Evolutionary conservation across 2,329 filamentous ascomycete genomes (phyloP).

Genomic region (Davidsoniella australis): DNA sequence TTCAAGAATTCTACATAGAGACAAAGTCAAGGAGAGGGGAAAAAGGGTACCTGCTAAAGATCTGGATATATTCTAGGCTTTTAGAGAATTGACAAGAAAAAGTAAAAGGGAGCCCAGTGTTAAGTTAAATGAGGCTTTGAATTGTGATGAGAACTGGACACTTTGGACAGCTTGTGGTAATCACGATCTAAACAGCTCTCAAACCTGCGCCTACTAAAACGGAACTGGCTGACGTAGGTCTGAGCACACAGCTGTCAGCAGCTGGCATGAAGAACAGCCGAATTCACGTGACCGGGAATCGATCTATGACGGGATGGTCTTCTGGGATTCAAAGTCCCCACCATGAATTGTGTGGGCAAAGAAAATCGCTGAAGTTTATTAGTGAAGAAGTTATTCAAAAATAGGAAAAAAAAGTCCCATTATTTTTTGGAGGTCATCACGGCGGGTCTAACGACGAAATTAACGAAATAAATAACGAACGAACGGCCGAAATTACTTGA

Average conservation of each 20-base stretch:
- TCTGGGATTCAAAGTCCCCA: slow-evolving; percentile 7
- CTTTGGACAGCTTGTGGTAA: slow-evolving; percentile 12
- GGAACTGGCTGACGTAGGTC: slow-evolving; percentile 9
- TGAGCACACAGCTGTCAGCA: background rate
- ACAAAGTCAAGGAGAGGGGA: background rate
- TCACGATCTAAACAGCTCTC: slow-evolving; percentile 8
- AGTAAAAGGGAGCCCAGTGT: too few relatives aligned
- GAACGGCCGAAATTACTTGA: too few relatives aligned
- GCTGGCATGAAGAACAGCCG: background rate
- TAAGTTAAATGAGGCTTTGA: background rate
- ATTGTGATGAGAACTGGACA: slow-evolving; percentile 10
- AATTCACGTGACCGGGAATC: slow-evolving; percentile 6
- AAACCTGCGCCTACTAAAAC: slow-evolving; percentile 4
- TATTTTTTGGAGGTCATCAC: background rate
- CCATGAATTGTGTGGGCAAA: slow-evolving; percentile 10
- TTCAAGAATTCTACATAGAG: background rate
- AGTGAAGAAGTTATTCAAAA: background rate
- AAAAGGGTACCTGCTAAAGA: background rate
- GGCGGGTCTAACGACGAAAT: background rate
- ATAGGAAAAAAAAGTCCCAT: too few relatives aligned
- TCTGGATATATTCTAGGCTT: background rate
- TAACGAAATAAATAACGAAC: too few relatives aligned
- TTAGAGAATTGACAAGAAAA: background rate
- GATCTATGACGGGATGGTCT: slow-evolving; percentile 7
- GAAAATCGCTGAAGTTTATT: slow-evolving; percentile 2